These are phyloP conservation scores for Pseudonitzschia pungens DNA, from an alignment of 108 stramenopile genomes.

Conservation along the genomic window DNA sequence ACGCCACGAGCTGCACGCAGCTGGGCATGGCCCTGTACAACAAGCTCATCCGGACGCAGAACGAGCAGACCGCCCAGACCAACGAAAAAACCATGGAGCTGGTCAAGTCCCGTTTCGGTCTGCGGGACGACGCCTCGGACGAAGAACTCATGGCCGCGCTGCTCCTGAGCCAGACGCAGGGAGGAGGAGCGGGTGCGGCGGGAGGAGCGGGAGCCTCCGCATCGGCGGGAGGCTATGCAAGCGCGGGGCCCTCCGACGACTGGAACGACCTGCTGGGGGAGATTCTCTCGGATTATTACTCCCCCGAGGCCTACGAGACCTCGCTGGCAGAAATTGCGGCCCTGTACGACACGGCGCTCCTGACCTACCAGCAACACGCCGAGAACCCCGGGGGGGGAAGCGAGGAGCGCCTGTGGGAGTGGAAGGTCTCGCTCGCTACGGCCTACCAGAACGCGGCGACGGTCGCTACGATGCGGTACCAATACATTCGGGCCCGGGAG, in stretches of 20 bases:
- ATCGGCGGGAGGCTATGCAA: background rate
- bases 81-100: constrained; percentile 9
- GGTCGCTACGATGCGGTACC: constrained; percentile 1
- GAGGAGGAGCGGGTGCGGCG: background rate
- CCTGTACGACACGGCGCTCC: constrained; percentile 2
- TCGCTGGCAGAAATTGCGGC: background rate
- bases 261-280: background rate
- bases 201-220: background rate
- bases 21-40: constrained; percentile 17
- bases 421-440: background rate
- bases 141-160: background rate
- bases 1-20: constrained; percentile 15
- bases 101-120: background rate
- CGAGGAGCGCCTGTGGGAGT: background rate
- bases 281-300: background rate
- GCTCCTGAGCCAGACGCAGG: background rate
- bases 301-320: background rate
- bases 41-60: background rate
- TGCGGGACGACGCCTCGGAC: background rate
- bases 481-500: background rate
- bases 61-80: background rate
- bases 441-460: constrained; percentile 11
- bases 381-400: background rate
- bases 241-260: background rate
- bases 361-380: constrained; percentile 10